A percentile compares a stretch with the other conserved stretches of the same genome.
These are phyloP conservation scores for Penstemon davidsonii DNA, from an alignment of 257 asterid genomes.

Conservation along the genomic window DNA sequence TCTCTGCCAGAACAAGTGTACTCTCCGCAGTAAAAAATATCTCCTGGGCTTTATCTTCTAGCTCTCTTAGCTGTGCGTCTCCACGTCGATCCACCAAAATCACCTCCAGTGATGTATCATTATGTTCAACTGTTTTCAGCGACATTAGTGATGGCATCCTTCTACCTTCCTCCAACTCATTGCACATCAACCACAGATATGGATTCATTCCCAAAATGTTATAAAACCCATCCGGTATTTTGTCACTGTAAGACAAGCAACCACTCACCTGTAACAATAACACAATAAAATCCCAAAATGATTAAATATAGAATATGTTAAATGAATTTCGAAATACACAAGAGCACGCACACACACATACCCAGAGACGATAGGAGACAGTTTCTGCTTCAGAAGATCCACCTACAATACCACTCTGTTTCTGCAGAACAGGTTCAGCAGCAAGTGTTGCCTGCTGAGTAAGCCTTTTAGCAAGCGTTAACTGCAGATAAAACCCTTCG, in stretches of 20 bases:
- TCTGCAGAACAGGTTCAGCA: slow-evolving; percentile 48
- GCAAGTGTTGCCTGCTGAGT: slow-evolving; percentile 61
- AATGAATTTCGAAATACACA: not conserved
- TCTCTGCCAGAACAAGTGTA: slow-evolving; percentile 64
- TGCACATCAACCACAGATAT: slow-evolving; percentile 89
- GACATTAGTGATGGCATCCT: slow-evolving; percentile 73
- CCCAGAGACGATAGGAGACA: slow-evolving; percentile 88
- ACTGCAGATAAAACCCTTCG: slow-evolving; percentile 72
- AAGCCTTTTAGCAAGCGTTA: slow-evolving; percentile 67
- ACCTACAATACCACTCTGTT: slow-evolving; percentile 25
- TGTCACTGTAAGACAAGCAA: slow-evolving; percentile 77
- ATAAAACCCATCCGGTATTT: slow-evolving; percentile 87
- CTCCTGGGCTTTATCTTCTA: slow-evolving; percentile 94
- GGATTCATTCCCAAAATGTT: slow-evolving; percentile 92
- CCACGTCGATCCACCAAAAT: slow-evolving; percentile 80
- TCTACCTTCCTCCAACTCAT: slow-evolving; percentile 69
- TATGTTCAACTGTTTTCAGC: slow-evolving; percentile 60
- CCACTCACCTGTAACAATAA: slow-evolving; percentile 71
- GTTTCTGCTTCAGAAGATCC: slow-evolving; percentile 59
- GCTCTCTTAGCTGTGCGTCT: slow-evolving; percentile 79
- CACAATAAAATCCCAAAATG: not conserved
- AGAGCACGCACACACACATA: slow-evolving; percentile 23
- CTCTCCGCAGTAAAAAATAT: slow-evolving; percentile 75
- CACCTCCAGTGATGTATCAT: slow-evolving; percentile 76
- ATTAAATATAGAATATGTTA: no score